Evolutionary conservation across 345 rosid species (phyloP).

Genomic region (Aquilaria yunnanensis): DNA sequence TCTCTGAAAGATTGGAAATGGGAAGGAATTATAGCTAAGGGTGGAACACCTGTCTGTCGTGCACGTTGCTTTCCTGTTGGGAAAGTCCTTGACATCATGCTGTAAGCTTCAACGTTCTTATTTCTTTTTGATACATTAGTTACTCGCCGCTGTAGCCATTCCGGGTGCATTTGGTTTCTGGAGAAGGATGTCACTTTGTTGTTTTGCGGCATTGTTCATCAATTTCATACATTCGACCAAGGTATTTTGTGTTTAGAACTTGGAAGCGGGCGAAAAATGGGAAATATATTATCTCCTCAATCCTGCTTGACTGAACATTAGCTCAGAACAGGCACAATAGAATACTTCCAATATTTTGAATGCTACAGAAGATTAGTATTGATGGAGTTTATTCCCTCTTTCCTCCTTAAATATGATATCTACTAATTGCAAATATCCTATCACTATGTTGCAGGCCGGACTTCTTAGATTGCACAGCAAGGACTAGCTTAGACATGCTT

Average conservation of each 20-base stretch:
- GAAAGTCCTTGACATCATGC: slow-evolving; percentile 66
- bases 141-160: neutral
- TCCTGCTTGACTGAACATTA: too few relatives aligned
- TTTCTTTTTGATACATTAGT: neutral
- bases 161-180: too few relatives aligned
- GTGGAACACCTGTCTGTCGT: slow-evolving; percentile 85
- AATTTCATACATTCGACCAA: too few relatives aligned
- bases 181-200: too few relatives aligned
- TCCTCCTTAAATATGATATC: neutral
- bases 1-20: slow-evolving; percentile 88
- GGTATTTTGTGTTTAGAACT: too few relatives aligned
- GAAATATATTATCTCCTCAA: too few relatives aligned
- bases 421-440: neutral
- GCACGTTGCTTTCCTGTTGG: slow-evolving; percentile 96
- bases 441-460: slow-evolving; percentile 64
- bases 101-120: slow-evolving; percentile 40
- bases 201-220: too few relatives aligned
- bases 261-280: too few relatives aligned
- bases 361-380: too few relatives aligned
- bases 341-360: too few relatives aligned
- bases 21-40: slow-evolving; percentile 97
- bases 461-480: slow-evolving; percentile 91
- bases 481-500: slow-evolving; percentile 93
- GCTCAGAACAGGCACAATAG: too few relatives aligned
- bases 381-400: neutral